Conservation (phyloP, 2,329 filamentous ascomycete genomes). For the Trichoderma semiorbis region DNA sequence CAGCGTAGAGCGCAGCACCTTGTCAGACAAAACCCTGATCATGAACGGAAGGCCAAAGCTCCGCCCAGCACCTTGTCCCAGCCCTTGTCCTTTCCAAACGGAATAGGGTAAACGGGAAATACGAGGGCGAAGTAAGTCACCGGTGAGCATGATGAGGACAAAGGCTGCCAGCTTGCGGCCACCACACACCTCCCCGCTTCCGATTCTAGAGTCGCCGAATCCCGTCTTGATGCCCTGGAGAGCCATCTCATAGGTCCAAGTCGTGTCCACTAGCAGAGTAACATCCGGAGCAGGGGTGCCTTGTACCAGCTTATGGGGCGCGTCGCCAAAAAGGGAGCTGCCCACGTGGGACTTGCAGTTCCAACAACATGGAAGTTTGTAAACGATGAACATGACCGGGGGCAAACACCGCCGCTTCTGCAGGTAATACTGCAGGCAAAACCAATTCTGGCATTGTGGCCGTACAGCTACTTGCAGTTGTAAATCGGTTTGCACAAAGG, state of each 20-base stretch:
- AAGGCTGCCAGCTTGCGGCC: not conserved
- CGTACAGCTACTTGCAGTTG: not conserved
- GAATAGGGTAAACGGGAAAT: not conserved
- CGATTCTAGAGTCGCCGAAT: not conserved
- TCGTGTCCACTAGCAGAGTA: not conserved
- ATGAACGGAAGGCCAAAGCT: not conserved
- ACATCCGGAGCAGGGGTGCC: conserved; percentile 12
- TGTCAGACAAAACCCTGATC: not conserved
- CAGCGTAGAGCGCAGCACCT: not conserved
- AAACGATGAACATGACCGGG: conserved; percentile 5
- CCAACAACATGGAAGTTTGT: not conserved
- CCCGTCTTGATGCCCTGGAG: not conserved
- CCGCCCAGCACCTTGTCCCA: not conserved
- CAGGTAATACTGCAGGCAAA: conserved; percentile 8
- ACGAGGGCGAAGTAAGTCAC: not conserved
- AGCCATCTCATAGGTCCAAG: not conserved
- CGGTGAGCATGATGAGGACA: not conserved
- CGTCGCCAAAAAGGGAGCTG: conserved; percentile 26
- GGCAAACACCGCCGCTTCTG: not conserved
- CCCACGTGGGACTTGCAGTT: conserved; percentile 34
- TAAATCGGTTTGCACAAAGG: not conserved
- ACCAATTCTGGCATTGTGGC: not conserved
- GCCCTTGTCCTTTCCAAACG: not conserved
- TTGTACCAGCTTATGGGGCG: conserved; percentile 27
- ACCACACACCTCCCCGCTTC: not conserved